phyloP scores from a whole-genome alignment of 371 early-diverging fungal species.

The Parasitella parasitica region DNA sequence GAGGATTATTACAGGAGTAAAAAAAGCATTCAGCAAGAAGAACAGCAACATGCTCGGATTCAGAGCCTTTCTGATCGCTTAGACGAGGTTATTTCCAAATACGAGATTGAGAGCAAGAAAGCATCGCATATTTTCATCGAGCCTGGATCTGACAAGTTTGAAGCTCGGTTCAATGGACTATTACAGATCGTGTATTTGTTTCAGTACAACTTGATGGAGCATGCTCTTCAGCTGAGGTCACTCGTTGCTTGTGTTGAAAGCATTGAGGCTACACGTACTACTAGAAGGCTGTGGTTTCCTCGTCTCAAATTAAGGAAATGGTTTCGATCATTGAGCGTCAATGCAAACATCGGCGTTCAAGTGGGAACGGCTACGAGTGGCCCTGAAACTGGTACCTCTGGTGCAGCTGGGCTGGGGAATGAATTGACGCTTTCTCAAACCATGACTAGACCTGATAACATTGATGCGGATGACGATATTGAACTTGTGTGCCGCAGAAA shows the following conservation, averaged over 20 bases:
- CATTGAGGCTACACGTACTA: constrained; percentile 19
- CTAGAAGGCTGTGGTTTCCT: constrained; percentile 24
- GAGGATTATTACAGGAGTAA: constrained; percentile 4
- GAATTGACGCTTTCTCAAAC: constrained; percentile 15
- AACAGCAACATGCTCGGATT: background rate
- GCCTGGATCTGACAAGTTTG: background rate
- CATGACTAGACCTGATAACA: constrained; percentile 1
- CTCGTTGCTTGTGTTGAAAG: constrained; percentile 19
- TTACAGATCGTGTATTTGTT: constrained; percentile 15
- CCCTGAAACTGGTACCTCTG: background rate
- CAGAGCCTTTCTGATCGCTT: constrained; percentile 1
- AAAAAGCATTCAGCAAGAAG: background rate
- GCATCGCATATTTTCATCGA: background rate
- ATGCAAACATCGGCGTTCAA: constrained; percentile 23
- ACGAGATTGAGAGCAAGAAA: background rate
- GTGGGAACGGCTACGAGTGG: background rate
- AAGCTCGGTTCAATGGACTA: background rate
- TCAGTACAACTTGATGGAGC: constrained; percentile 25
- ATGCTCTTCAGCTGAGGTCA: constrained; percentile 12
- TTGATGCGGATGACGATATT: background rate
- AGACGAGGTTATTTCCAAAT: constrained; percentile 4
- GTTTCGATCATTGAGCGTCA: constrained; percentile 16
- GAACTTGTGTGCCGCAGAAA: background rate
- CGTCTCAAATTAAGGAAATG: constrained; percentile 25
- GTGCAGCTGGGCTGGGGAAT: background rate